These are phyloP conservation scores for Plasmodium billcollinsi DNA, from an alignment of 169 alveolate species.

Conservation along the genomic window DNA sequence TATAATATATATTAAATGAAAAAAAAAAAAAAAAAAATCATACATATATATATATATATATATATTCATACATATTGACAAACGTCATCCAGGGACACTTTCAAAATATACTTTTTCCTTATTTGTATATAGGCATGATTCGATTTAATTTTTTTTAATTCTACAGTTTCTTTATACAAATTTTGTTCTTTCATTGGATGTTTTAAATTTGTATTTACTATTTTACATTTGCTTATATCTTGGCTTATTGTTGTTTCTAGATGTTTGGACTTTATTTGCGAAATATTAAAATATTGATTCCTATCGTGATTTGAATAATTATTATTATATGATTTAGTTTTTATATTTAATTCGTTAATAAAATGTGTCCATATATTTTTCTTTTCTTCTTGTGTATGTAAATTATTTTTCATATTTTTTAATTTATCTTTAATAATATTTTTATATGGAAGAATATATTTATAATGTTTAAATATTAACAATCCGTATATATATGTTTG, in stretches of 20 bases:
- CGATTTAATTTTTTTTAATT: slow-evolving; percentile 35
- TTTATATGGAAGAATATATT: slow-evolving; percentile 24
- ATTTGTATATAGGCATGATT: slow-evolving; percentile 20
- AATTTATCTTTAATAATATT: slow-evolving; percentile 25
- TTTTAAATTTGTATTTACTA: slow-evolving; percentile 21
- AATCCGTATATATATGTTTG: slow-evolving; percentile 18
- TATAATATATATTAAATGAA: too few relatives aligned
- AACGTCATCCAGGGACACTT: slow-evolving; percentile 59
- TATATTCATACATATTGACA: slow-evolving; percentile 29
- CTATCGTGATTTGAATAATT: neutral
- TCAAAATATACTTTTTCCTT: slow-evolving; percentile 14
- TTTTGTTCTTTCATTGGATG: slow-evolving; percentile 10
- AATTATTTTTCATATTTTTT: neutral
- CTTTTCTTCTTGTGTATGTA: neutral
- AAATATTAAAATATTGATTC: slow-evolving; percentile 11
- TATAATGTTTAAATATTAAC: slow-evolving; percentile 21
- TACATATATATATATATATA: neutral
- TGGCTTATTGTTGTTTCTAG: slow-evolving; percentile 50
- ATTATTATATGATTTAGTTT: neutral
- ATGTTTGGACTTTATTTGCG: slow-evolving; percentile 37
- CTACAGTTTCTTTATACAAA: slow-evolving; percentile 49
- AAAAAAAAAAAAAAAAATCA: neutral
- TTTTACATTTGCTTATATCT: slow-evolving; percentile 34
- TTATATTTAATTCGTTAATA: neutral
- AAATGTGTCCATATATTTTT: neutral